phyloP scores from a whole-genome alignment of 441 rosid genomes.

The Erodium chrysanthum region DNA sequence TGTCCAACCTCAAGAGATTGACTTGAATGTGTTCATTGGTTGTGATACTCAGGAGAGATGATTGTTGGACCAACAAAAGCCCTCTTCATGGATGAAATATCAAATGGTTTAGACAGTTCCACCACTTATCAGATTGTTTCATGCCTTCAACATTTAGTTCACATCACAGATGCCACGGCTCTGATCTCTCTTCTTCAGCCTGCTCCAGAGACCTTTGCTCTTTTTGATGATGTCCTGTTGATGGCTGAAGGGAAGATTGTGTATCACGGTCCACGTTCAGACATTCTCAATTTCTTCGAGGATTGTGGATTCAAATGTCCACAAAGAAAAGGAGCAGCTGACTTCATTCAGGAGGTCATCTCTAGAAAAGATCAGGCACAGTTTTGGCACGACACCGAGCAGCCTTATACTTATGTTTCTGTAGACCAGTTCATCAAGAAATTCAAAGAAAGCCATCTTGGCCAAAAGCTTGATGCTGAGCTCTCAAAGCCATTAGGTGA shows the following conservation, averaged over 20 bases:
- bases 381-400: slow-evolving; percentile 28
- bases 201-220: slow-evolving; percentile 32
- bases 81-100: slow-evolving; percentile 39
- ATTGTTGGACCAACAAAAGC: slow-evolving; percentile 35
- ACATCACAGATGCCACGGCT: slow-evolving; percentile 28
- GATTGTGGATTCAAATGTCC: slow-evolving; percentile 33
- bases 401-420: slow-evolving; percentile 30
- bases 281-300: slow-evolving; percentile 29
- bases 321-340: slow-evolving; percentile 34
- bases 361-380: slow-evolving; percentile 50
- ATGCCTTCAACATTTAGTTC: slow-evolving; percentile 31
- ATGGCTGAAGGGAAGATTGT: slow-evolving; percentile 36
- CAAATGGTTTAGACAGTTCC: slow-evolving; percentile 38
- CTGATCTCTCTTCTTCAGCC: slow-evolving; percentile 39
- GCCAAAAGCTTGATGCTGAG: slow-evolving; percentile 27
- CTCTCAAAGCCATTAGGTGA: slow-evolving; percentile 29
- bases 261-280: slow-evolving; percentile 30
- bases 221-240: slow-evolving; percentile 33
- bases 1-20: too few relatives aligned
- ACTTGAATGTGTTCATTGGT: background rate
- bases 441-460: slow-evolving; percentile 26
- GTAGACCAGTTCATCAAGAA: slow-evolving; percentile 28
- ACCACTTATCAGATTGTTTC: slow-evolving; percentile 34
- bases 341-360: slow-evolving; percentile 43
- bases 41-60: slow-evolving; percentile 25